Evolutionary conservation across 192 early-diverging fungal genomes (phyloP).

Genomic region (Thamnidium elegans): DNA sequence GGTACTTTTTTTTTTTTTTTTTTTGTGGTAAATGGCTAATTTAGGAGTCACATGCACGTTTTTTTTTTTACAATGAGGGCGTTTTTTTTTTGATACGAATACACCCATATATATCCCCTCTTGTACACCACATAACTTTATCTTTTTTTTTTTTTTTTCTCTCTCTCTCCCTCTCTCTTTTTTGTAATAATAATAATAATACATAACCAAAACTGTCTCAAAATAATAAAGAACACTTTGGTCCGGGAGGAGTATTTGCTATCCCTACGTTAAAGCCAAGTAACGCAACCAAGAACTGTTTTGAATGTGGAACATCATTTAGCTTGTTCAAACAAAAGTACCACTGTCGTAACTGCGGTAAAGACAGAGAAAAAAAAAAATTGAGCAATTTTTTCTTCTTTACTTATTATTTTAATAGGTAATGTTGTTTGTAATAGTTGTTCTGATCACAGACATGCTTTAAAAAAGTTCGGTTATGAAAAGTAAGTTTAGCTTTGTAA

Average conservation of each 20-base stretch:
- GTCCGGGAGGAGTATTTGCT: conserved; percentile 31
- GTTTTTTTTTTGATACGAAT: no score
- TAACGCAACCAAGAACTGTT: conserved; percentile 17
- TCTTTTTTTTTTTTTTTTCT: neutral
- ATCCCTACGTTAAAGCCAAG: conserved; percentile 21
- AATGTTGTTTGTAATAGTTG: conserved; percentile 32
- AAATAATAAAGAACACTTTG: conserved; percentile 17
- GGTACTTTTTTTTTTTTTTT: neutral
- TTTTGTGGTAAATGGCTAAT: neutral
- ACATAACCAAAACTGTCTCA: conserved; percentile 14
- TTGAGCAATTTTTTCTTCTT: no score
- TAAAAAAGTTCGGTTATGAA: conserved; percentile 38
- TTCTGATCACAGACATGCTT: conserved; percentile 20
- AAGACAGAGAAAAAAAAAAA: neutral
- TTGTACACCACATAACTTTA: no score
- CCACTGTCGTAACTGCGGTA: conserved; percentile 40
- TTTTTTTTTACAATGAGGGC: no score
- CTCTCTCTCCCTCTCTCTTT: neutral
- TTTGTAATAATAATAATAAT: neutral
- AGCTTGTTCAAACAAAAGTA: conserved; percentile 39
- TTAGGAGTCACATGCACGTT: no score
- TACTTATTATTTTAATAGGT: conserved; percentile 9
- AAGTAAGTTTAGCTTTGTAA: conserved; percentile 23
- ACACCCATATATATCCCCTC: no score
- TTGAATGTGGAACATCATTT: conserved; percentile 24